Base-by-base conservation (phyloP, 1,284 basidiomycete genomes). In the Pterula multifida region DNA sequence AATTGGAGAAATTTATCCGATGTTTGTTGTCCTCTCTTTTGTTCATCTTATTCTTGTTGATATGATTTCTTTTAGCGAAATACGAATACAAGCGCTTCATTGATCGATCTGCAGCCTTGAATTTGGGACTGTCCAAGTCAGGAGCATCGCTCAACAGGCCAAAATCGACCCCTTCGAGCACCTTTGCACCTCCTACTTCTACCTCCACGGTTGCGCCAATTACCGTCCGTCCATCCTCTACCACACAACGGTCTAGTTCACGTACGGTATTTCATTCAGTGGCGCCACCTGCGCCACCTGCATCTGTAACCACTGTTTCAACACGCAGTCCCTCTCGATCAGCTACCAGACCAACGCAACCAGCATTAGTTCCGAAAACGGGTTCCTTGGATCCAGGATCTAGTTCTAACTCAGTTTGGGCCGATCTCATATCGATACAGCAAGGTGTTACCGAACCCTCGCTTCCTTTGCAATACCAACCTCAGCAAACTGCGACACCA, bases 1-100 rank as follows among this genome's bases (percentile, higher is more conserved):
- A 92, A 54, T 70, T 92, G 26, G 89, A 92, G 64, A 81, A 79
- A 60, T 91, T 78, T 65, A 90, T 92, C 55, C 78, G 90, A 55
- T 72, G 84, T 81, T 66, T 58, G 76, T 71, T 51, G 47, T 19
- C 35, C 25, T 21, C 3, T 44, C 25, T 53, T 19, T 15, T 12
- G 49, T 44, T 25, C 9, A 36, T 17, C 46, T 26, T 48, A 26
- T 25, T 49, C 53, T 46, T 52, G 4, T 17, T 22, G 39, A 50
- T 24, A 52, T 49, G 45, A 17, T 42, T 32, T 32, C 9, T 46
- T 49, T 24, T 55, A 87, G 85, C 76, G 11, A 88, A 88, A 62
- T 88, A 88, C 55, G 78, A 88, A 56, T 83, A 76, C 60, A 81
- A 75, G 61, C 73, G 73, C 25, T 88, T 81, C 64, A 57, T 82